phyloP scores from a whole-genome alignment of 305 asterid genomes.

The Solanum aculeatissimum region DNA sequence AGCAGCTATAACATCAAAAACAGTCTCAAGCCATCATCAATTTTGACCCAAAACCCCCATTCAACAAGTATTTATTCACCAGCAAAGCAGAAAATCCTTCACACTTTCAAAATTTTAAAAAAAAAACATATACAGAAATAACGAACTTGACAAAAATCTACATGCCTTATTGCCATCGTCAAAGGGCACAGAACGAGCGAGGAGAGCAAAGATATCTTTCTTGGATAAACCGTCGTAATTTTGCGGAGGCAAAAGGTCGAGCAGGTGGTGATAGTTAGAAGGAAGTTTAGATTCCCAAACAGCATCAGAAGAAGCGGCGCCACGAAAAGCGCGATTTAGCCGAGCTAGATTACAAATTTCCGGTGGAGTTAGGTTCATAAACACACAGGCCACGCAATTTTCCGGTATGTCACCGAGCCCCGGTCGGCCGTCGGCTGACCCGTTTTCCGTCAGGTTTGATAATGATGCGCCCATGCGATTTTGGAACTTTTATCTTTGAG shows the following conservation, averaged over 20 bases:
- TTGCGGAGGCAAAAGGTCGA: constrained; percentile 31
- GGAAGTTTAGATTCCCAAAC: constrained; percentile 97
- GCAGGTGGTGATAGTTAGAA: constrained; percentile 51
- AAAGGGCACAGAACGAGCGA: constrained; percentile 64
- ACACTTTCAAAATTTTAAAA: background rate
- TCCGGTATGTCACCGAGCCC: constrained; percentile 96
- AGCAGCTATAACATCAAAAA: background rate
- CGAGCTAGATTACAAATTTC: constrained; percentile 95
- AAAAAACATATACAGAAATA: background rate
- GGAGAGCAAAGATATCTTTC: constrained; percentile 73
- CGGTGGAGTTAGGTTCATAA: constrained; percentile 72
- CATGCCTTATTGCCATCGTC: constrained; percentile 69
- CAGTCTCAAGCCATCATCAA: background rate
- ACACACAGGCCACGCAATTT: constrained; percentile 81
- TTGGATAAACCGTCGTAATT: constrained; percentile 26
- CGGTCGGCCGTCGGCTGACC: constrained; percentile 41
- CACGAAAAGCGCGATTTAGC: constrained; percentile 90
- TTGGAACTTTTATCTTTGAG: background rate
- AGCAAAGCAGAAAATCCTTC: background rate
- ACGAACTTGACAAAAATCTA: background rate
- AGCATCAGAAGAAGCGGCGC: constrained; percentile 91
- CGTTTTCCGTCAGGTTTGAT: constrained; percentile 69
- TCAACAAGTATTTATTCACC: background rate
- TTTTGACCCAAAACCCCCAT: background rate
- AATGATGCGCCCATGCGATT: constrained; percentile 78